Evolutionary conservation across 1,139 yeast genomes (phyloP).

Genomic region (Magnusiomyces tetraspermus): DNA sequence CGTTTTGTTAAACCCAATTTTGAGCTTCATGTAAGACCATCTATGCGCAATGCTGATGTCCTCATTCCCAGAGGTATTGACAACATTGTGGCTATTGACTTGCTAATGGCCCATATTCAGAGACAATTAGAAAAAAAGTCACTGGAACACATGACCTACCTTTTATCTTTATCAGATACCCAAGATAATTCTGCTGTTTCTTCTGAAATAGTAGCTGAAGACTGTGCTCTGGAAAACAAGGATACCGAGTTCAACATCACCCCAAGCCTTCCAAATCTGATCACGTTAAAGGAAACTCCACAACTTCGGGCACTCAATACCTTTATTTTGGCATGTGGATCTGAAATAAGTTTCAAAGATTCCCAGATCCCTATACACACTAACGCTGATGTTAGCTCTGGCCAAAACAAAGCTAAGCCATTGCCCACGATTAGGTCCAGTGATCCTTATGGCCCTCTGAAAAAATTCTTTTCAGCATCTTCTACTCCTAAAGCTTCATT

Average conservation of each 20-base stretch:
- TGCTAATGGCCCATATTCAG: constrained; percentile 70
- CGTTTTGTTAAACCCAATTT: constrained; percentile 88
- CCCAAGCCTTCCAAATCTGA: constrained; percentile 13
- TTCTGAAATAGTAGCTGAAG: background rate
- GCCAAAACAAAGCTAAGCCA: background rate
- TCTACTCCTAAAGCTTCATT: background rate
- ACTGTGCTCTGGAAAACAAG: background rate
- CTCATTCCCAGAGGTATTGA: constrained; percentile 85
- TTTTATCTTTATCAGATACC: constrained; percentile 43
- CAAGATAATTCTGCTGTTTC: background rate
- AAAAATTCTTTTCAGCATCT: background rate
- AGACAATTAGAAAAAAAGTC: constrained; percentile 63
- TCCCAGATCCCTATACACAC: background rate
- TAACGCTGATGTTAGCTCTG: background rate
- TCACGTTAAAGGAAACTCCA: constrained; percentile 46
- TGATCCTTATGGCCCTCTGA: background rate
- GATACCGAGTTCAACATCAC: background rate
- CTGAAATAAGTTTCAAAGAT: background rate
- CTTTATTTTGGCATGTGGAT: constrained; percentile 41
- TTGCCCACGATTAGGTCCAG: background rate
- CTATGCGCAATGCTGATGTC: constrained; percentile 73
- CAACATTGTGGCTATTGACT: constrained; percentile 65
- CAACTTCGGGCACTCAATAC: constrained; percentile 70
- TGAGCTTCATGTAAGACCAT: constrained; percentile 62
- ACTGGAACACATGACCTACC: constrained; percentile 49